Conservation (phyloP, 1,284 basidiomycete genomes). For the Pseudozyma sp. region DNA sequence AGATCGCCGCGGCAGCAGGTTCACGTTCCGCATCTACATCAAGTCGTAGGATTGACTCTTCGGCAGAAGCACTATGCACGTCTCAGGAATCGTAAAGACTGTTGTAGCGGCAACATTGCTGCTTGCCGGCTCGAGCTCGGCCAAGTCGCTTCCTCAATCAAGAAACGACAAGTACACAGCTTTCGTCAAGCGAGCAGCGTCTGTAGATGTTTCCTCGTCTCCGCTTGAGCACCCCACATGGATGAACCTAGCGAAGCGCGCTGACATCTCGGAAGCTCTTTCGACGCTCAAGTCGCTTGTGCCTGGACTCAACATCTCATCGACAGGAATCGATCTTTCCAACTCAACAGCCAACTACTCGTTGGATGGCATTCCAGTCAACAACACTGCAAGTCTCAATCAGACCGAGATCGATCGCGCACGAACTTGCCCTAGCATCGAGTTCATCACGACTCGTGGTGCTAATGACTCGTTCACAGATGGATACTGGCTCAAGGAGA, state of each 20-base stretch:
- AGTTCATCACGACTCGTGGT: constrained; percentile 36
- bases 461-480: constrained; percentile 30
- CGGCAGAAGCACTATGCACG: constrained; percentile 10
- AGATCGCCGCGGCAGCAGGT: neutral
- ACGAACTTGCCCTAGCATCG: constrained; percentile 22
- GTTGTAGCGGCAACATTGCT: constrained; percentile 11
- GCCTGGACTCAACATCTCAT: constrained; percentile 27
- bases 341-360: constrained; percentile 23
- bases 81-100: constrained; percentile 13
- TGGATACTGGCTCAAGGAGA: constrained; percentile 33
- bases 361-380: constrained; percentile 18
- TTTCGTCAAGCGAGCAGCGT: constrained; percentile 8
- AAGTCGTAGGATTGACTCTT: neutral
- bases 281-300: constrained; percentile 18
- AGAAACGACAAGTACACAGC: constrained; percentile 15
- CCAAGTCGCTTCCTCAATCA: constrained; percentile 10
- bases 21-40: neutral
- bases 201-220: constrained; percentile 19
- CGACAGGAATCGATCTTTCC: constrained; percentile 2
- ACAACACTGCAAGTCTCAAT: constrained; percentile 39
- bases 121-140: constrained; percentile 6
- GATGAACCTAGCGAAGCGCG: constrained; percentile 24
- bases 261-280: constrained; percentile 16
- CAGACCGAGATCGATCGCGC: constrained; percentile 24
- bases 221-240: constrained; percentile 17